Percentiles rank a stretch among this genome's conserved stretches.
These are phyloP conservation scores for Cordyceps militaris DNA, from an alignment of 2,329 filamentous ascomycete genomes.

Conservation along the genomic window DNA sequence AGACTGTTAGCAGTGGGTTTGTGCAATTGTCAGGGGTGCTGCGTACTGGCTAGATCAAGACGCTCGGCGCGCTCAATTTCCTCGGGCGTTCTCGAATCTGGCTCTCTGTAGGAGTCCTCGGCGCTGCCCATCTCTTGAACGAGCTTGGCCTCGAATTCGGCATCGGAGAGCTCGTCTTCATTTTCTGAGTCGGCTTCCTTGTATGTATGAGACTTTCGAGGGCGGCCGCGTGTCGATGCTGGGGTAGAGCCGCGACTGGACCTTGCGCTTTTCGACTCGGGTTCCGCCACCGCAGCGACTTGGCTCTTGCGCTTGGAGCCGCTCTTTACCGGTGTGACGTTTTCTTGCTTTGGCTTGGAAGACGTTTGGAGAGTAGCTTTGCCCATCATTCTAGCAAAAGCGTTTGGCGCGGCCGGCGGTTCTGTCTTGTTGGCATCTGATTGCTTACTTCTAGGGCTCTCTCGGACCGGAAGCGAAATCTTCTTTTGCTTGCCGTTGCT, in stretches of 20 bases:
- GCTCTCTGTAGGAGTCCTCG: constrained; percentile 28
- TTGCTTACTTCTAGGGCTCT: constrained; percentile 29
- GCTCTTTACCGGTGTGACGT: constrained; percentile 17
- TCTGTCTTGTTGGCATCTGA: constrained; percentile 16
- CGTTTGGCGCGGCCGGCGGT: constrained; percentile 29
- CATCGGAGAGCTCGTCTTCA: constrained; percentile 63
- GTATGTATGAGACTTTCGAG: constrained; percentile 42
- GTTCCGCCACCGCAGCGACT: constrained; percentile 24
- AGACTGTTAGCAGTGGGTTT: constrained; percentile 18
- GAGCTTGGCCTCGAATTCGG: constrained; percentile 74
- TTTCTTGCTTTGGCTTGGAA: constrained; percentile 19
- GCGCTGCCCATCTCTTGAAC: constrained; percentile 51
- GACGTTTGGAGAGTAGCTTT: constrained; percentile 15
- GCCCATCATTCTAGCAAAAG: constrained; percentile 46
- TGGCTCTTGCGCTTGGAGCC: constrained; percentile 26
- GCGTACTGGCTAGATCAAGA: constrained; percentile 68
- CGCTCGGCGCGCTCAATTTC: constrained; percentile 60
- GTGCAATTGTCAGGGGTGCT: not conserved
- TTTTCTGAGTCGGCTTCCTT: constrained; percentile 52
- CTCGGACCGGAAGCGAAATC: constrained; percentile 28
- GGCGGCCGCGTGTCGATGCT: constrained; percentile 43
- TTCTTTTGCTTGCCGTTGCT: constrained; percentile 17
- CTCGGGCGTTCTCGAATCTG: constrained; percentile 39
- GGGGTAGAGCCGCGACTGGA: constrained; percentile 72
- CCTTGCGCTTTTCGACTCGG: constrained; percentile 60